Evolutionary conservation across 2,329 filamentous ascomycete species (phyloP).

Genomic region (Colletotrichum gloeosporioides): DNA sequence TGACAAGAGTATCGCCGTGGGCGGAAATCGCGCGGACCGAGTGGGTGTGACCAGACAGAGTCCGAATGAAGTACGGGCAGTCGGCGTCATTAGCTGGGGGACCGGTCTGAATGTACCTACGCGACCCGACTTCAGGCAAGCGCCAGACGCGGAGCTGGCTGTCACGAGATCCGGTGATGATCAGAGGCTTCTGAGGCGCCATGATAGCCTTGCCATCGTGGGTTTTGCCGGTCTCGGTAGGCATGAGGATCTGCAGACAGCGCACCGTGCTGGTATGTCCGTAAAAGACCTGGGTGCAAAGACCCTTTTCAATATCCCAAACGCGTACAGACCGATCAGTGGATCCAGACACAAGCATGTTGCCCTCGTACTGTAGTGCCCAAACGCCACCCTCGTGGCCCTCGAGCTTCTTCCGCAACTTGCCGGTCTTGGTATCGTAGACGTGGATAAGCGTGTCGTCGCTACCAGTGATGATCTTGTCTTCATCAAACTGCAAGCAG

Average conservation of each 20-base stretch:
- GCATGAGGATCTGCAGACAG: conserved; percentile 93
- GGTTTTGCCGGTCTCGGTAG: conserved; percentile 75
- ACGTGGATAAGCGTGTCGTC: conserved; percentile 98
- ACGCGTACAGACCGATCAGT: conserved; percentile 98
- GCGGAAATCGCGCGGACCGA: conserved; percentile 96
- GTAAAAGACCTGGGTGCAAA: conserved; percentile 94
- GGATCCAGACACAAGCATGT: conserved; percentile 92
- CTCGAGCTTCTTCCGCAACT: conserved; percentile 80
- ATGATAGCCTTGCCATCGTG: conserved; percentile 78
- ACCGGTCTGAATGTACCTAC: conserved; percentile 79
- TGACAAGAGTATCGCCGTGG: conserved; percentile 93
- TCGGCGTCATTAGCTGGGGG: conserved; percentile 77
- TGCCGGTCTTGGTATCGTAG: conserved; percentile 95
- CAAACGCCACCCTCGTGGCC: conserved; percentile 98
- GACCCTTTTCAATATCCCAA: conserved; percentile 94
- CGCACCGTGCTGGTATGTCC: conserved; percentile 97
- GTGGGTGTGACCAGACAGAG: conserved; percentile 84
- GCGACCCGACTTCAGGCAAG: conserved; percentile 80
- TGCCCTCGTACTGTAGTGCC: conserved; percentile 96
- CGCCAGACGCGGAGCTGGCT: conserved; percentile 95
- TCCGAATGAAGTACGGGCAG: conserved; percentile 94
- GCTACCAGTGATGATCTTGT: conserved; percentile 97
- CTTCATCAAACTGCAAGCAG: conserved; percentile 95
- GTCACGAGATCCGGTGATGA: conserved; percentile 96
- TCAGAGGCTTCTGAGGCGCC: conserved; percentile 92